These are phyloP conservation scores for Trichoderma koningii DNA, from an alignment of 2,329 filamentous ascomycete species.

Conservation along the genomic window DNA sequence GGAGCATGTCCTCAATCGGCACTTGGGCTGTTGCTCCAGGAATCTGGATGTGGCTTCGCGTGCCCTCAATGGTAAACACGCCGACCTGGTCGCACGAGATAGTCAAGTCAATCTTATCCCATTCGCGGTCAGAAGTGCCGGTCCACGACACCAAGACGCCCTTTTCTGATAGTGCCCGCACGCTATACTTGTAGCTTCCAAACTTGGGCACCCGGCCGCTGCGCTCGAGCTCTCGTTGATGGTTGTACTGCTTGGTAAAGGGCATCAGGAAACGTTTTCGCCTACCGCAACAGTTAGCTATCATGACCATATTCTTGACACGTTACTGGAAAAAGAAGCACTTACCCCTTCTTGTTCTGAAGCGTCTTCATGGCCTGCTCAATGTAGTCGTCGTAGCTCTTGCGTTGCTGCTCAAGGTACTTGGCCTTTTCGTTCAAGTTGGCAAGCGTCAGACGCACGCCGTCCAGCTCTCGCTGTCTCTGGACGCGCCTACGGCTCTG, in stretches of 20 bases:
- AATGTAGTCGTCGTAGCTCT: slow-evolving; percentile 98
- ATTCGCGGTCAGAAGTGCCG: slow-evolving; percentile 78
- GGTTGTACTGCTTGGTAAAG: slow-evolving; percentile 98
- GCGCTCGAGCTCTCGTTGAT: slow-evolving; percentile 91
- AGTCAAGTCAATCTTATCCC: slow-evolving; percentile 90
- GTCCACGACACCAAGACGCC: slow-evolving; percentile 92
- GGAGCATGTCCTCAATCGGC: slow-evolving; percentile 87
- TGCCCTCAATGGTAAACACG: slow-evolving; percentile 89
- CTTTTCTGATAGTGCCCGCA: slow-evolving; percentile 84
- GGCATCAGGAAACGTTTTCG: slow-evolving; percentile 93
- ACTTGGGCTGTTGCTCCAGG: slow-evolving; percentile 88
- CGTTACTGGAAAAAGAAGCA: slow-evolving; percentile 19
- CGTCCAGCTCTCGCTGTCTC: slow-evolving; percentile 85
- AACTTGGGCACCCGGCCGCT: slow-evolving; percentile 95
- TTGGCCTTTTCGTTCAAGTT: slow-evolving; percentile 83
- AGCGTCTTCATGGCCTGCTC: slow-evolving; percentile 97
- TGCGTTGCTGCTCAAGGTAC: slow-evolving; percentile 92
- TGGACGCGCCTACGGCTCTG: slow-evolving; percentile 94
- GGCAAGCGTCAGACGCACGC: slow-evolving; percentile 71
- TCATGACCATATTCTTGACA: neutral
- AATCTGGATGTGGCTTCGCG: slow-evolving; percentile 90
- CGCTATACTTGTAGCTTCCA: slow-evolving; percentile 96
- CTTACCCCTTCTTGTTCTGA: slow-evolving; percentile 90
- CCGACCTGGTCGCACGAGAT: slow-evolving; percentile 94
- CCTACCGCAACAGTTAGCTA: slow-evolving; percentile 44